These are phyloP conservation scores for Lentinus brumalis DNA, from an alignment of 768 basidiomycete genomes.

Conservation along the genomic window DNA sequence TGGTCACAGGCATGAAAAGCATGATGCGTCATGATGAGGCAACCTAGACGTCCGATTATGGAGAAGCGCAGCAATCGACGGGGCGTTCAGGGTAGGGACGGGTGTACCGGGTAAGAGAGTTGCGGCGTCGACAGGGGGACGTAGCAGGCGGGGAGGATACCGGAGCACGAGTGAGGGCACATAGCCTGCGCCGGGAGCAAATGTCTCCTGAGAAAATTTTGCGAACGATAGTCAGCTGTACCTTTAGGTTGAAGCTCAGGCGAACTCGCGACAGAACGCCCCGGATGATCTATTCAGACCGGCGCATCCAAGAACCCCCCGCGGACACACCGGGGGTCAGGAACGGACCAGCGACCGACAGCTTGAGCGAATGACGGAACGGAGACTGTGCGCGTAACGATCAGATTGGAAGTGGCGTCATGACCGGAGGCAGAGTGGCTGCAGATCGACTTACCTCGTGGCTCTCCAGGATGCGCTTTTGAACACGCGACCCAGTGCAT, in stretches of 20 bases:
- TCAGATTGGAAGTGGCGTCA: background rate
- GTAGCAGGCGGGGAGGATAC: background rate
- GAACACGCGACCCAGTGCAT: constrained; percentile 16
- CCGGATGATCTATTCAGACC: background rate
- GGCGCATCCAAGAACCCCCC: background rate
- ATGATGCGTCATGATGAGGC: too few relatives aligned
- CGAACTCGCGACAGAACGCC: background rate
- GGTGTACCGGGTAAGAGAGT: background rate
- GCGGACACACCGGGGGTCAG: constrained; percentile 2
- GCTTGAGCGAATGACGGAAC: background rate
- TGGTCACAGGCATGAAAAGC: too few relatives aligned
- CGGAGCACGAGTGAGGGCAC: background rate
- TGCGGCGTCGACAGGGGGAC: too few relatives aligned
- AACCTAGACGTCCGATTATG: background rate
- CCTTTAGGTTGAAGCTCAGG: constrained; percentile 22
- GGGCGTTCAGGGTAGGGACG: background rate
- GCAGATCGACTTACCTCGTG: constrained; percentile 9
- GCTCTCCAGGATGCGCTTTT: background rate
- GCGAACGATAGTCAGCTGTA: constrained; percentile 16
- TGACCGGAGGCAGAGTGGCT: background rate
- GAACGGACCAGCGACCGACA: background rate
- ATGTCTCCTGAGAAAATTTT: constrained; percentile 13
- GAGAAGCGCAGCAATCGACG: background rate
- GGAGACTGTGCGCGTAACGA: background rate
- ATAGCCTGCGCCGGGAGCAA: constrained; percentile 1